Base-by-base conservation (phyloP, 2,329 filamentous ascomycete species). In the Neodidymelliopsis sp. region DNA sequence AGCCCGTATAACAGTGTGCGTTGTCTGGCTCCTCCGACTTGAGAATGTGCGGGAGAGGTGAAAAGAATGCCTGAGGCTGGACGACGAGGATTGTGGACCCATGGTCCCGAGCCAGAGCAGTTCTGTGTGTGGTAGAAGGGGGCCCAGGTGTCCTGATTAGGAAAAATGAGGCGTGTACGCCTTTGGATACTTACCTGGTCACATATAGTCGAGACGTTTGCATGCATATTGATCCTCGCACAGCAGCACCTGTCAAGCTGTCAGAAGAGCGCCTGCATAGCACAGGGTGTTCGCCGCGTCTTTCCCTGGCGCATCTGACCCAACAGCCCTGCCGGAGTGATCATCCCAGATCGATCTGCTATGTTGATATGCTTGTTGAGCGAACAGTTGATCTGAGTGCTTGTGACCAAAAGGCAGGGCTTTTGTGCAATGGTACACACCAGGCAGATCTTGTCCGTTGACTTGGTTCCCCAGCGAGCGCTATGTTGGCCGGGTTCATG, bases 191-290 rank as follows among this genome's bases (percentile, higher is more conserved):
- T 13, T 13, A n/a, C 31, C 13, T 6, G 31, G 18, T 31, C n/a
- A n/a, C 37, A 7, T 27, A 31, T 35, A 48, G 16, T 23, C 22
- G 23, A 6, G 23, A n/a, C 7, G 19, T 30, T 18, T n/a, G n/a
- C n/a, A 20, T 18, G 23, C 39, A 22, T 33, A 34, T 37, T 19
- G 13, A 19, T 46, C 51, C 57, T 61, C 56, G 59, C 44, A 64
- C 59, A 27, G 39, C 60, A 39, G 27, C 45, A 63, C 56, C 61
- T 64, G 57, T 64, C 61, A 64, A 55, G 37, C 53, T 62, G 60
- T 62, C 59, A 62, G 43, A 45, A 31, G 31, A 22, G 36, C 25
- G 23, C n/a, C 38, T 29, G 54, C 53, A 42, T 48, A 35, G 48
- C 54, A 36, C 46, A 36, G 13, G 1, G n/a, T 15, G 34, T 30